Evolutionary conservation across 163 green algal species (phyloP).

Genomic region (Trebouxia gelatinosa): DNA sequence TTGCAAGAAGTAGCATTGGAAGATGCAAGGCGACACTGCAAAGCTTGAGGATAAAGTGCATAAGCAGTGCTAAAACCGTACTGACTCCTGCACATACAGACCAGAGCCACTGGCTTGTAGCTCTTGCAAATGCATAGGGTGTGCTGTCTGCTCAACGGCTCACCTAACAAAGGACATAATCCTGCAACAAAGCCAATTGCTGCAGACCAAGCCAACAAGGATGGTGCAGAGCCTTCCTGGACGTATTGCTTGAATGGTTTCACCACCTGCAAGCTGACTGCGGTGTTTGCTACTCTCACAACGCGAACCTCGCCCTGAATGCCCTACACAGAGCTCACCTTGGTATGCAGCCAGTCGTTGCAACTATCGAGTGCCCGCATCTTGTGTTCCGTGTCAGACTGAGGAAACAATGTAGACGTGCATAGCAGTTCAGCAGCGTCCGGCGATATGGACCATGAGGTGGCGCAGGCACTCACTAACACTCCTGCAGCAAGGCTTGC

Average conservation of each 20-base stretch:
- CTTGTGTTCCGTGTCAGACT: too few relatives aligned
- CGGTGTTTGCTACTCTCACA: neutral
- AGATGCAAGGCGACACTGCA: slow-evolving; percentile 11
- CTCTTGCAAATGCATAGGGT: neutral
- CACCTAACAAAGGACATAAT: slow-evolving; percentile 35
- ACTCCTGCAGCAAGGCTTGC: too few relatives aligned
- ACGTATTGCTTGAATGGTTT: slow-evolving; percentile 26
- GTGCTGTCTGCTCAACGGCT: too few relatives aligned
- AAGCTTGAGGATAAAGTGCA: neutral
- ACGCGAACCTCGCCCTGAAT: neutral
- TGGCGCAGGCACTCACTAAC: too few relatives aligned
- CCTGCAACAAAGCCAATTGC: slow-evolving; percentile 32
- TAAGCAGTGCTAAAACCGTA: slow-evolving; percentile 10
- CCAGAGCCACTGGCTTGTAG: neutral
- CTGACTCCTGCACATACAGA: slow-evolving; percentile 24
- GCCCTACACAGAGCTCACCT: too few relatives aligned
- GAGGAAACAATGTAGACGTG: too few relatives aligned
- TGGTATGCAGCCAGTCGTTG: too few relatives aligned
- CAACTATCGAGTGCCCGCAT: too few relatives aligned
- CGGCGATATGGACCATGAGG: too few relatives aligned
- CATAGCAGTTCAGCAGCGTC: too few relatives aligned
- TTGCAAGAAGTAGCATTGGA: slow-evolving; percentile 36
- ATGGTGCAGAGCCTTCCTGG: slow-evolving; percentile 21
- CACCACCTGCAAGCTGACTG: neutral
- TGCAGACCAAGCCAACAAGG: slow-evolving; percentile 20